phyloP scores from a whole-genome alignment of 1,284 basidiomycete genomes.

The Marasmius sp. region DNA sequence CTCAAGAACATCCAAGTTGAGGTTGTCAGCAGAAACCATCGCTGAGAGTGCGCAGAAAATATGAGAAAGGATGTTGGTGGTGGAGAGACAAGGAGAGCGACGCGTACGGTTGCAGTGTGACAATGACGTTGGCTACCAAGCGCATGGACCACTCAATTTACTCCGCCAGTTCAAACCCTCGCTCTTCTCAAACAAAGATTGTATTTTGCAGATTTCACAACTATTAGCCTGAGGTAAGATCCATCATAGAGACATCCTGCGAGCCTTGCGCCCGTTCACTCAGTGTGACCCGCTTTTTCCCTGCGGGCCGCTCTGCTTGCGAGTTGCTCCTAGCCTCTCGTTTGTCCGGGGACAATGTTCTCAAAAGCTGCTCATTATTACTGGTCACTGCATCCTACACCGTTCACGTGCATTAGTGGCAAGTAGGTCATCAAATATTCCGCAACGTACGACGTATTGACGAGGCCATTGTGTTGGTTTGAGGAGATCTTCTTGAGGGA shows the following conservation, averaged over 20 bases:
- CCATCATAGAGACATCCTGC: slow-evolving; percentile 3
- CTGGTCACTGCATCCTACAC: slow-evolving; percentile 21
- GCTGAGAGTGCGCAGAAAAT: background rate
- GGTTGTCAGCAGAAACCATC: slow-evolving; percentile 66
- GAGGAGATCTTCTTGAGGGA: slow-evolving; percentile 35
- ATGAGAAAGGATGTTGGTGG: background rate
- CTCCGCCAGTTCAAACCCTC: too few species aligned
- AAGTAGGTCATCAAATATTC: background rate
- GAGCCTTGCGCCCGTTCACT: slow-evolving; percentile 17
- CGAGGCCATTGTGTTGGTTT: slow-evolving; percentile 37
- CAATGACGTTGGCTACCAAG: background rate
- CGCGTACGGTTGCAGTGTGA: background rate
- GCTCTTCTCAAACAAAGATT: background rate
- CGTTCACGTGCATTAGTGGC: background rate
- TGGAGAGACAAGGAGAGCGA: background rate
- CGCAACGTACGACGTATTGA: slow-evolving; percentile 32
- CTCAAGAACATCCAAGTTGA: slow-evolving; percentile 70
- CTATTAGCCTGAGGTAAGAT: background rate
- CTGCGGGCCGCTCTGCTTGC: background rate
- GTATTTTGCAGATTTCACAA: background rate
- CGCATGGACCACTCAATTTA: background rate
- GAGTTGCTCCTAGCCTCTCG: background rate
- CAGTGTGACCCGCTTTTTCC: slow-evolving; percentile 5
- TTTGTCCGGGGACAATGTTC: slow-evolving; percentile 27
- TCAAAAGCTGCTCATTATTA: slow-evolving; percentile 34